Evolutionary conservation across 305 asterid genomes (phyloP), one percentile per base, ranked within the genome.

Genomic region (Withania somnifera): DNA sequence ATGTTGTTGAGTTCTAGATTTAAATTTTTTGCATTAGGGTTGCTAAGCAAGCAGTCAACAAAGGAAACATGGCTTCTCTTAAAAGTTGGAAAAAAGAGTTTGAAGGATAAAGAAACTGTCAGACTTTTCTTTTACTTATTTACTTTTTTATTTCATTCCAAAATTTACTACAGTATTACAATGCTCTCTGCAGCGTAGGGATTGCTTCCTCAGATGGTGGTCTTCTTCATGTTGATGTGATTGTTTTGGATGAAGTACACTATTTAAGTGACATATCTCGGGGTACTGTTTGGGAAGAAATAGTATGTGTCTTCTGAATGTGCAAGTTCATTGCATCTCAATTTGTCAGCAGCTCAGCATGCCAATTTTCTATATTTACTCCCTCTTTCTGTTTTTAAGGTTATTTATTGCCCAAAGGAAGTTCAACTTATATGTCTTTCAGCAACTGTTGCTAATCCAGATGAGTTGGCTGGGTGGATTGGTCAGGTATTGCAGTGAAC

Each of bases 241-340:
- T 96, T 92, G 97, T 96, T 87, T 88, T 96, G 91, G 99, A 97
- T 88, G 99, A 97, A 94, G 99, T 97, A 84, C 99, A 97, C 89
- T 97, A 97, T 89, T 87, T 97, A 87, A 94, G 98, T 79, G 99
- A 97, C 91, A 91, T 94, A 83, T 95, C 97, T 81, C 93, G 99
- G 86, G 99, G 98, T 87, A 97, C 99, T 51, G 99, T 97, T 79
- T 97, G 99, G 99, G 99, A 97, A 87, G 99, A 97, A 90, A 97
- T 94, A 85, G 99, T 97, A 88, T 80, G 99, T 95, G 79, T 83
- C 83, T 89, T 79, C 71, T 79, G 64, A 54, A 78, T 81, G 78
- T 64, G 83, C 82, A 84, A 47, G 83, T 77, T 79, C 79, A 84
- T 69, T 81, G 30, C 66, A 30, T 24, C 82, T 79, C 73, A 79